Percentiles rank a stretch among this genome's conserved stretches.
Evolutionary conservation across 495 filamentous ascomycete species (phyloP).

Genomic region (Xylaria bambusicola): DNA sequence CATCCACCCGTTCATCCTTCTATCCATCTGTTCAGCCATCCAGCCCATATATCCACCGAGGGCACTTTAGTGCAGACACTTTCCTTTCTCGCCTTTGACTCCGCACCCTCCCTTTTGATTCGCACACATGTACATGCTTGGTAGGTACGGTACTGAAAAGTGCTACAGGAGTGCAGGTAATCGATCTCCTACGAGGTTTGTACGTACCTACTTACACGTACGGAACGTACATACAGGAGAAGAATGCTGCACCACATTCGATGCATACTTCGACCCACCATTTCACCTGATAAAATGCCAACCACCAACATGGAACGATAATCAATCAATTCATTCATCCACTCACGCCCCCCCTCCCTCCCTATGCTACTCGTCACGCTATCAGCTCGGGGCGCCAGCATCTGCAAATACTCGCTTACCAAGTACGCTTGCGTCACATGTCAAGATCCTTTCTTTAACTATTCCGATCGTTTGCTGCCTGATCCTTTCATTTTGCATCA

Average conservation of each 20-base stretch:
- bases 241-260: too few species aligned
- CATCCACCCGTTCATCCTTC: background rate
- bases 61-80: background rate
- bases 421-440: conserved; percentile 10
- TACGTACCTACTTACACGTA: too few species aligned
- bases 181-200: too few species aligned
- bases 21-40: conserved; percentile 7
- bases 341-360: too few species aligned
- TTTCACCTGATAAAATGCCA: background rate
- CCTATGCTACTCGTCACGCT: conserved; percentile 1
- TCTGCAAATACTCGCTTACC: background rate
- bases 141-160: too few species aligned
- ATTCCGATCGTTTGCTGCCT: background rate
- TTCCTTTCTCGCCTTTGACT: conserved; percentile 5
- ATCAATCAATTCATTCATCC: background rate
- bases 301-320: conserved; percentile 4
- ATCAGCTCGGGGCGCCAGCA: conserved; percentile 2
- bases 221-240: too few species aligned
- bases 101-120: conserved; percentile 5
- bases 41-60: too few species aligned
- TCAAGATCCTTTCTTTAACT: conserved; percentile 4
- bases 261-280: background rate
- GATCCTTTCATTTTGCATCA: background rate
- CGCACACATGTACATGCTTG: background rate
- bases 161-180: too few species aligned